Evolutionary conservation across 2,329 filamentous ascomycete genomes (phyloP).

Genomic region (Nemania sp.): DNA sequence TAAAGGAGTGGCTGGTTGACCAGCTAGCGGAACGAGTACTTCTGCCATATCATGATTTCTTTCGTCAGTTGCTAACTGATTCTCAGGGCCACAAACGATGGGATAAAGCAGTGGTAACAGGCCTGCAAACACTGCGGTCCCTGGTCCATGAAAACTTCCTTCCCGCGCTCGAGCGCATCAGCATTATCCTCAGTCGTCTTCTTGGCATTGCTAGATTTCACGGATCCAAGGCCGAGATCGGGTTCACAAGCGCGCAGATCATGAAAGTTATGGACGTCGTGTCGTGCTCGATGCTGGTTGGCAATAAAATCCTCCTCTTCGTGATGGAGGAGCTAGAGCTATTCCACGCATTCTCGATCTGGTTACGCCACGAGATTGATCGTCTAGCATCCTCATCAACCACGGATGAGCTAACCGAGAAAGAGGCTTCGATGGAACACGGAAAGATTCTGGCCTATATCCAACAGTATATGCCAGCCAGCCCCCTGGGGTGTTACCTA

Average conservation of each 20-base stretch:
- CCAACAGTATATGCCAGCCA: slow-evolving; percentile 67
- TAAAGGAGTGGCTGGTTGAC: slow-evolving; percentile 89
- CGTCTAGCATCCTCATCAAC: slow-evolving; percentile 68
- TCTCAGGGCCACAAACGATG: slow-evolving; percentile 85
- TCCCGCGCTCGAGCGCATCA: slow-evolving; percentile 82
- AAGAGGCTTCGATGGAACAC: slow-evolving; percentile 76
- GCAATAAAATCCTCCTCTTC: slow-evolving; percentile 72
- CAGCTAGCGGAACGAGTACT: slow-evolving; percentile 77
- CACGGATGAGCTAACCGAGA: slow-evolving; percentile 74
- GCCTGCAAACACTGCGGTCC: slow-evolving; percentile 76
- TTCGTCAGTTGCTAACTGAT: slow-evolving; percentile 16
- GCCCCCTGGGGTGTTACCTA: slow-evolving; percentile 67
- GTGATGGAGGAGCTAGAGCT: slow-evolving; percentile 77
- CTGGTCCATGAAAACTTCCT: slow-evolving; percentile 87
- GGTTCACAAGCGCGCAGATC: slow-evolving; percentile 67
- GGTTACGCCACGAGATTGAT: slow-evolving; percentile 84
- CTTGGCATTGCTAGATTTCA: slow-evolving; percentile 83
- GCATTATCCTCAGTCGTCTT: slow-evolving; percentile 79
- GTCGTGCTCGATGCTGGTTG: slow-evolving; percentile 74
- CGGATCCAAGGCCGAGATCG: slow-evolving; percentile 66
- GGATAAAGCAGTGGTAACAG: slow-evolving; percentile 83
- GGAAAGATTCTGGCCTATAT: slow-evolving; percentile 78
- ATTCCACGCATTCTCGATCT: slow-evolving; percentile 78
- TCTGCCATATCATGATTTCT: slow-evolving; percentile 11
- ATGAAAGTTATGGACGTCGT: slow-evolving; percentile 71